Evolutionary conservation across 1,284 basidiomycete genomes (phyloP), one percentile per base, ranked within the genome.

Genomic region (Sporisorium graminicola): DNA sequence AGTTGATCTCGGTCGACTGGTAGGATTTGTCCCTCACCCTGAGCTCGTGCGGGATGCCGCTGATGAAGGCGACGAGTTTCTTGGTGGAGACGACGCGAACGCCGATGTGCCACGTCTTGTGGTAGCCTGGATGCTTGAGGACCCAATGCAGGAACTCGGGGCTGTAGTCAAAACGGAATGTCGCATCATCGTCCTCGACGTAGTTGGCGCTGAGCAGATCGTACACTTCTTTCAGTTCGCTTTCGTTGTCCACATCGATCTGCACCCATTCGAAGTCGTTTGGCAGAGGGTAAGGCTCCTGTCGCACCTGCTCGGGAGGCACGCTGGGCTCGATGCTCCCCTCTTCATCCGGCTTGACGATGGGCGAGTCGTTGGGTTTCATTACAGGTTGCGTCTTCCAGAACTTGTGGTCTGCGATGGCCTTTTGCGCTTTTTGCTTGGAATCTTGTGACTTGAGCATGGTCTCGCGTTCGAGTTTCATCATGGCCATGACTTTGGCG

Each of bases 51-150:
- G 95, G 95, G 50, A 99, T 91, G 46, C 94, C 97, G n/a, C 94
- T 92, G 80, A 99, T 98, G 86, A 99, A 99, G 0, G 93, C 97
- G n/a, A 99, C 93, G 1, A 99, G 89, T 86, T 96, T 98, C 12
- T 64, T 43, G 14, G 82, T 82, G 5, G 87, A 92, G 91, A 79
- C 92, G 94, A 98, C 95, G 20, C 96, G 91, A 9, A 99, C 95
- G 47, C 95, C 97, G 60, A 99, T 88, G 85, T 98, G 95, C 96
- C 97, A 98, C 81, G 95, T 93, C 79, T 92, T 91, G 81, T 91
- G 87, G 86, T 94, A 99, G 5, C 95, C 95, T 13, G 97, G 97
- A 58, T 96, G 94, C 78, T 91, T 93, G 43, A 99, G 88, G 10
- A 95, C 95, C 97, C 97, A 99, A 85, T 92, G 89, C 53, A 99